These are phyloP conservation scores for Tetratostichococcus sp. DNA, from an alignment of 139 green algal genomes.

Conservation along the genomic window DNA sequence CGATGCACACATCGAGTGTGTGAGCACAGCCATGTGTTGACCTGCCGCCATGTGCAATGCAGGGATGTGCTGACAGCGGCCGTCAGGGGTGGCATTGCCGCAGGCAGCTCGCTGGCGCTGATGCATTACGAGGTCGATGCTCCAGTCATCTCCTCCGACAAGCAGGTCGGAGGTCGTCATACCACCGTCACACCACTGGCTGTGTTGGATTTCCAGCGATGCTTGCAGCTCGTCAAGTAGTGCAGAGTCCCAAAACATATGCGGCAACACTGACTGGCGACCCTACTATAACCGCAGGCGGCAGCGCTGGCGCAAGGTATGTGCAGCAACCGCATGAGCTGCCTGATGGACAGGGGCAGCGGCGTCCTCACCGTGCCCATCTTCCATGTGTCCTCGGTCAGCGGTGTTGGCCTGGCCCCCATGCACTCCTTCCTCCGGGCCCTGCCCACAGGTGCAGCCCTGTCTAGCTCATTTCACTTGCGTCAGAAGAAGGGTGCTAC, in stretches of 20 bases:
- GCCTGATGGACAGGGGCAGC: not conserved
- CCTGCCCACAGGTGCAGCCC: not conserved
- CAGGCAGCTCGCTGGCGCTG: not conserved
- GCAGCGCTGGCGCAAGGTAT: slow-evolving; percentile 7
- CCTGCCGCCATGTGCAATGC: too few species aligned
- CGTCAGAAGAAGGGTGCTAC: too few species aligned
- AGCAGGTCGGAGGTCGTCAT: not conserved
- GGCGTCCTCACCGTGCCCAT: slow-evolving; percentile 46
- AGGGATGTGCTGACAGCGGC: slow-evolving; percentile 14
- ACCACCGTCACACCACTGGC: too few species aligned
- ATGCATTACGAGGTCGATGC: not conserved
- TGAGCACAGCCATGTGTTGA: too few species aligned
- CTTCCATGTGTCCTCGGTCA: slow-evolving; percentile 59
- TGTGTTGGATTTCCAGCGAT: too few species aligned
- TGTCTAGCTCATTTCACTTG: too few species aligned
- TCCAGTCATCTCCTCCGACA: slow-evolving; percentile 12
- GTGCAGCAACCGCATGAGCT: slow-evolving; percentile 3
- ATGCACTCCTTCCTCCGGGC: slow-evolving; percentile 68
- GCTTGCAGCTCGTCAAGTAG: too few species aligned
- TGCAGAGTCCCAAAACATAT: too few species aligned
- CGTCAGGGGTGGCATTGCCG: not conserved
- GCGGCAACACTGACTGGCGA: not conserved
- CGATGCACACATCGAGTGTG: too few species aligned
- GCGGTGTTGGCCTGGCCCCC: slow-evolving; percentile 48
- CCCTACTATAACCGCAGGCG: not conserved